Evolutionary conservation across 2,329 filamentous ascomycete species (phyloP).

Genomic region (Aspergillus alliaceus): DNA sequence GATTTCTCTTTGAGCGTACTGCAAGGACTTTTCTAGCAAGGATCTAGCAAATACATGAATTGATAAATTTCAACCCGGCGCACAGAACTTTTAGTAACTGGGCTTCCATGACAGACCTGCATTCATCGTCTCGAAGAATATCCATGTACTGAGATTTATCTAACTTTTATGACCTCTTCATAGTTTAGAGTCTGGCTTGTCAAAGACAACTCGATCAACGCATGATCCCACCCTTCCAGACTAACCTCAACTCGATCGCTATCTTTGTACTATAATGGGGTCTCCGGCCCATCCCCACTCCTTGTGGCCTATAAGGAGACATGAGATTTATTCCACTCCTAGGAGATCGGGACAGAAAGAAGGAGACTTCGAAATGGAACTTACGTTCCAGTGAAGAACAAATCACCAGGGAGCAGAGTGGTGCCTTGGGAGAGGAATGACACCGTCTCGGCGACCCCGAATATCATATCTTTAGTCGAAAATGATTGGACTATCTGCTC

Average conservation of each 20-base stretch:
- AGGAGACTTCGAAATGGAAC: constrained; percentile 21
- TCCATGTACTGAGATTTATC: too few relatives aligned
- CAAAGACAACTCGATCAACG: constrained; percentile 42
- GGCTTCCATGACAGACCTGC: too few relatives aligned
- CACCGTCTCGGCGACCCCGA: constrained; percentile 48
- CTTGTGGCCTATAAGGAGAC: constrained; percentile 54
- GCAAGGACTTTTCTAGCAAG: constrained; percentile 11
- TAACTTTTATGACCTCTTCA: constrained; percentile 14
- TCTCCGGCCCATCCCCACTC: constrained; percentile 69
- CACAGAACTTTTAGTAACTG: background rate
- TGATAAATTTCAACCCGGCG: background rate
- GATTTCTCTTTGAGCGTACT: constrained; percentile 32
- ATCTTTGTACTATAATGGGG: constrained; percentile 68
- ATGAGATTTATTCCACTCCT: constrained; percentile 24
- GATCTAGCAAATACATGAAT: constrained; percentile 26
- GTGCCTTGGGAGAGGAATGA: constrained; percentile 48
- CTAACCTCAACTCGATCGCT: constrained; percentile 69
- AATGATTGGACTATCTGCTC: constrained; percentile 50
- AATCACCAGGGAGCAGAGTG: constrained; percentile 41
- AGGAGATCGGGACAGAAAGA: too few relatives aligned
- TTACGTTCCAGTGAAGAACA: constrained; percentile 48
- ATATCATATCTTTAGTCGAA: constrained; percentile 52
- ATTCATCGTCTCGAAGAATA: too few relatives aligned
- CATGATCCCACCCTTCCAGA: constrained; percentile 66
- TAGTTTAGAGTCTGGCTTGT: constrained; percentile 42